Percentiles rank a stretch among this genome's conserved stretches.
Conservation (phyloP, 768 basidiomycete genomes). For the Multifurca ochricompacta region DNA sequence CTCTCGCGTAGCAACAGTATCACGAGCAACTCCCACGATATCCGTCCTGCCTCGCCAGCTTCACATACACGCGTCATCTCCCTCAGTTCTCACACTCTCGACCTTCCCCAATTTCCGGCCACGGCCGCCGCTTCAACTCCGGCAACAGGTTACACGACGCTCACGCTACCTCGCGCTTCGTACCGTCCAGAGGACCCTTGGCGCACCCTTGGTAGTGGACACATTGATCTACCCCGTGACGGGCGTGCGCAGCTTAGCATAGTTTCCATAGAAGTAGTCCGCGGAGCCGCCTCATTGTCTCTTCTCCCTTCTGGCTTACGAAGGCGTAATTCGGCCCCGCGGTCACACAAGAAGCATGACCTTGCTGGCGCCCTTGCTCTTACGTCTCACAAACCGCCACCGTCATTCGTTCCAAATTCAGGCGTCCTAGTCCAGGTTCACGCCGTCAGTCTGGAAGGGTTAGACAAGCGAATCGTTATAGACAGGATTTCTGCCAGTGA, state of each 20-base stretch:
- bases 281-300: constrained; percentile 33
- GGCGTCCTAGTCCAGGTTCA: constrained; percentile 82
- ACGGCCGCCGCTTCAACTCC: constrained; percentile 16
- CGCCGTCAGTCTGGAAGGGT: constrained; percentile 75
- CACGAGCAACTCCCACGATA: constrained; percentile 1
- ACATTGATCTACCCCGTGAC: constrained; percentile 63
- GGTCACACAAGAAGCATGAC: constrained; percentile 5
- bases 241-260: constrained; percentile 84
- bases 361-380: constrained; percentile 25
- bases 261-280: constrained; percentile 76
- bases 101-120: constrained; percentile 30
- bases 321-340: constrained; percentile 10
- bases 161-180: constrained; percentile 39
- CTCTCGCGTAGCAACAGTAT: background rate
- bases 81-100: constrained; percentile 21
- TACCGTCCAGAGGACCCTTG: constrained; percentile 33
- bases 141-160: constrained; percentile 32
- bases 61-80: constrained; percentile 15
- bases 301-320: constrained; percentile 4
- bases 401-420: constrained; percentile 57
- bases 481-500: constrained; percentile 29
- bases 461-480: constrained; percentile 62
- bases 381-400: constrained; percentile 45
- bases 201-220: constrained; percentile 35
- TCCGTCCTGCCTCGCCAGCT: constrained; percentile 1